A percentile compares a stretch with the other conserved stretches of the same genome.
Conservation (phyloP, 805 yeast genomes). For the Candida tibetensis region DNA sequence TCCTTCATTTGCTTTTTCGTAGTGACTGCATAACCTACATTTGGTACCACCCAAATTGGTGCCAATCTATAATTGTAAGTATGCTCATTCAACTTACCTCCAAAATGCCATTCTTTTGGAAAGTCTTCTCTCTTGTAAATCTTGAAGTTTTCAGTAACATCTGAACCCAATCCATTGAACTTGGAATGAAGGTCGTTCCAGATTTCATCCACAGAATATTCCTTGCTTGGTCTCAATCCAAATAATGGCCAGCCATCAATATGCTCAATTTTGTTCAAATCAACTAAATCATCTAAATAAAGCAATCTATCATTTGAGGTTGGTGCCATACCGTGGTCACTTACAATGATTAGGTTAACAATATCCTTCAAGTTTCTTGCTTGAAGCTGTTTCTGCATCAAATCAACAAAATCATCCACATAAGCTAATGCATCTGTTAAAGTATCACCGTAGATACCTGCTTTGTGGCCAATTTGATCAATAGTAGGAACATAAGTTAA, state of each 20-base stretch:
- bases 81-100: slow-evolving; percentile 32
- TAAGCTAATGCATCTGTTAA: slow-evolving; percentile 51
- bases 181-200: slow-evolving; percentile 40
- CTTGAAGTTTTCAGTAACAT: slow-evolving; percentile 31
- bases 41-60: slow-evolving; percentile 82
- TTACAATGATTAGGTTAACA: slow-evolving; percentile 72
- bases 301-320: slow-evolving; percentile 68
- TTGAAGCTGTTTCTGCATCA: slow-evolving; percentile 45
- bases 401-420: slow-evolving; percentile 65
- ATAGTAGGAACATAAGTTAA: slow-evolving; percentile 78
- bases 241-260: slow-evolving; percentile 84
- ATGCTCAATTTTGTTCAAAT: slow-evolving; percentile 52
- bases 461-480: slow-evolving; percentile 72
- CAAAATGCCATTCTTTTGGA: slow-evolving; percentile 54
- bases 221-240: slow-evolving; percentile 61
- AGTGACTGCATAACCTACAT: slow-evolving; percentile 73
- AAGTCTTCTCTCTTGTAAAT: slow-evolving; percentile 57
- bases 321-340: slow-evolving; percentile 95
- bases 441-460: slow-evolving; percentile 64
- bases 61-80: slow-evolving; percentile 64
- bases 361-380: slow-evolving; percentile 58
- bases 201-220: slow-evolving; percentile 42
- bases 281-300: slow-evolving; percentile 69
- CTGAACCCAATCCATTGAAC: slow-evolving; percentile 19
- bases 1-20: slow-evolving; percentile 56